Percentiles rank a stretch among this genome's conserved stretches.
Conservation (phyloP, 2,329 filamentous ascomycete genomes). For the Ophiostoma ulmi region DNA sequence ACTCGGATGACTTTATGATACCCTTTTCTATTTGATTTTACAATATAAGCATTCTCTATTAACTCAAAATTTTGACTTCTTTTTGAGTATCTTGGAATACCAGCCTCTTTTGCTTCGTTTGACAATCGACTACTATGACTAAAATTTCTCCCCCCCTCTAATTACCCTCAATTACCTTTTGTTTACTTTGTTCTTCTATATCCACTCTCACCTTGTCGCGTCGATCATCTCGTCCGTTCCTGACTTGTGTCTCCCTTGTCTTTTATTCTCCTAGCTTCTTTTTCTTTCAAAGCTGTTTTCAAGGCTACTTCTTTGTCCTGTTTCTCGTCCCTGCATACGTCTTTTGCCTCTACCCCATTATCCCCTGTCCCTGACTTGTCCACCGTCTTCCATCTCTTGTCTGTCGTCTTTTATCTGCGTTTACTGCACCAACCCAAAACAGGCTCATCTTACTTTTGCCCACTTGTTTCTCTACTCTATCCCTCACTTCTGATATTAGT, state of each 20-base stretch:
- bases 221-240: neutral
- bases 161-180: neutral
- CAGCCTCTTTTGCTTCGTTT: neutral
- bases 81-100: neutral
- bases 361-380: neutral
- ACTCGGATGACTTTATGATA: conserved; percentile 23
- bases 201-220: neutral
- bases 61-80: neutral
- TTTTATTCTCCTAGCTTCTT: neutral
- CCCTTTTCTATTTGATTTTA: conserved; percentile 16
- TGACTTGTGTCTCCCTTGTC: neutral
- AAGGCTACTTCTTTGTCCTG: neutral
- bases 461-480: neutral
- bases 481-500: neutral
- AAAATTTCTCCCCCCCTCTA: neutral
- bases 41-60: neutral
- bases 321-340: conserved; percentile 1
- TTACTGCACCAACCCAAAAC: neutral
- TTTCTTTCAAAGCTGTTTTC: neutral
- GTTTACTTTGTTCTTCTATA: neutral
- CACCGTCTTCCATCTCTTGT: neutral
- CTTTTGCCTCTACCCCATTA: neutral
- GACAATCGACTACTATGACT: neutral
- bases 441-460: neutral
- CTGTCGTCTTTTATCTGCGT: neutral